Evolutionary conservation across 345 rosid genomes (phyloP).

Genomic region (Eucalyptus paniculata): DNA sequence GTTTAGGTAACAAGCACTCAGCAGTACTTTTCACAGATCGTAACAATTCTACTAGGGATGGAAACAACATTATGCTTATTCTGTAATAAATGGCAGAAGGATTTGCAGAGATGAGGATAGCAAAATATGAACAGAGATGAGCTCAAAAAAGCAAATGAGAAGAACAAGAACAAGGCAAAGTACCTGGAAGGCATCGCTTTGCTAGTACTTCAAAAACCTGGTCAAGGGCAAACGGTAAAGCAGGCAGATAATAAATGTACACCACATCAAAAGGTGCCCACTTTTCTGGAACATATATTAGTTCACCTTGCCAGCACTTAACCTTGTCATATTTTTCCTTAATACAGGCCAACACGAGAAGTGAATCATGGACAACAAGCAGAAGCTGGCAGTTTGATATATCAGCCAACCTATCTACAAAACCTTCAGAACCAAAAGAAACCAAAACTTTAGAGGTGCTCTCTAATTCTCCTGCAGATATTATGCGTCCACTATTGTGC

Average conservation of each 20-base stretch:
- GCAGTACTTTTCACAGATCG: not conserved
- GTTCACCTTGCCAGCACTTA: conserved; percentile 97
- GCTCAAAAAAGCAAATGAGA: not conserved
- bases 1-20: not conserved
- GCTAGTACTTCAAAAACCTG: conserved; percentile 42
- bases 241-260: conserved; percentile 80
- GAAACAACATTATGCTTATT: not conserved
- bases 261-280: conserved; percentile 83
- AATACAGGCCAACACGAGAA: conserved; percentile 55
- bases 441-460: conserved; percentile 64
- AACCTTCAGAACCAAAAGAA: conserved; percentile 53
- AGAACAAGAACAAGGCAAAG: not conserved
- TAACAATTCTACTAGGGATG: not conserved
- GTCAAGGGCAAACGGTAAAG: conserved; percentile 52
- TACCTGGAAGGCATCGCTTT: conserved; percentile 58
- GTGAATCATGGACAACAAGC: conserved; percentile 79
- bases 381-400: conserved; percentile 36
- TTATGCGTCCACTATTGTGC: conserved; percentile 32
- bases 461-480: conserved; percentile 52
- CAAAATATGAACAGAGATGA: not conserved
- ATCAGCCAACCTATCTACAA: conserved; percentile 56
- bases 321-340: conserved; percentile 74
- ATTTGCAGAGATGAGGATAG: not conserved
- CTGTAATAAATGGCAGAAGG: not conserved
- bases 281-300: conserved; percentile 64